These are phyloP conservation scores for Candida hungchunana DNA, from an alignment of 805 yeast species.

Conservation along the genomic window DNA sequence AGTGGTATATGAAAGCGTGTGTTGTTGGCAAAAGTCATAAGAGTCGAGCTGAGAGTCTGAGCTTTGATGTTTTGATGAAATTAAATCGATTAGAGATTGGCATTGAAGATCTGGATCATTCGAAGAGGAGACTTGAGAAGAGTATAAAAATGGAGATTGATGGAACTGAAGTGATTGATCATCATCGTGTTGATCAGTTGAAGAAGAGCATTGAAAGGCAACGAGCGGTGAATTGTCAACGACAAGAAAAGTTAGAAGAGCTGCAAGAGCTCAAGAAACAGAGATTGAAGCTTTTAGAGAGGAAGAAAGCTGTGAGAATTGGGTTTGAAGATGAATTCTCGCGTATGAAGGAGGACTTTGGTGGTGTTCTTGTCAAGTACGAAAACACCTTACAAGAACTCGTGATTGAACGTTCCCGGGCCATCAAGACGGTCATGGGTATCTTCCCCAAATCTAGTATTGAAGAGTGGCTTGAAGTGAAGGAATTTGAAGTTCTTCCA, in stretches of 20 bases:
- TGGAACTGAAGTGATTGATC: constrained; percentile 1
- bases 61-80: constrained; percentile 40
- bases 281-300: constrained; percentile 10
- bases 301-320: constrained; percentile 1
- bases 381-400: constrained; percentile 18
- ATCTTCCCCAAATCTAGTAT: constrained; percentile 32
- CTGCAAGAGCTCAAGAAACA: constrained; percentile 8
- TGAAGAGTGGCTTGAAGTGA: constrained; percentile 17
- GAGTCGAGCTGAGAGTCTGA: constrained; percentile 17
- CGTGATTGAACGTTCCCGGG: constrained; percentile 16
- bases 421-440: constrained; percentile 20
- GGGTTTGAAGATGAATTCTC: background rate
- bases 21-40: constrained; percentile 4
- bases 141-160: constrained; percentile 12
- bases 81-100: constrained; percentile 35
- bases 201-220: constrained; percentile 5
- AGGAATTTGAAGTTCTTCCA: constrained; percentile 28
- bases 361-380: constrained; percentile 10
- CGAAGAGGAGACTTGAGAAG: constrained; percentile 16
- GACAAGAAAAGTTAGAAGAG: constrained; percentile 11
- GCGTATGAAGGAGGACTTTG: constrained; percentile 15
- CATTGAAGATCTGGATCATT: constrained; percentile 29
- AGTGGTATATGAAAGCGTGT: constrained; percentile 11
- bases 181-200: constrained; percentile 7
- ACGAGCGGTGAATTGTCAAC: background rate